Percentiles rank a stretch among this genome's conserved stretches.
Conservation (phyloP, 2,329 filamentous ascomycete species). For the Scedosporium boydii region DNA sequence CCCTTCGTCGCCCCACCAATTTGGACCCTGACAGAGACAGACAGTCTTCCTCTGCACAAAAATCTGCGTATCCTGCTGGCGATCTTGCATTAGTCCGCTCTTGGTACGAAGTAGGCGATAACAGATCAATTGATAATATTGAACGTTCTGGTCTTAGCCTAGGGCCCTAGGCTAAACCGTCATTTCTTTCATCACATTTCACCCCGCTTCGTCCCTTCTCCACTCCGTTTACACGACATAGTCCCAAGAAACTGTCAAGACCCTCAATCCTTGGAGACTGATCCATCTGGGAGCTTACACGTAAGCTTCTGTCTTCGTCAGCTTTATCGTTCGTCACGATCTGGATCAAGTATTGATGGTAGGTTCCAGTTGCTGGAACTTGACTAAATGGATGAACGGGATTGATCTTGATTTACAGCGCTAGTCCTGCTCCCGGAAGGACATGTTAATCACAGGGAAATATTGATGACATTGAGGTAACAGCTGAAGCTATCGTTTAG, state of each 20-base stretch:
- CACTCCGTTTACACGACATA: background rate
- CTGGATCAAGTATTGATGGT: background rate
- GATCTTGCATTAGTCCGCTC: too few relatives aligned
- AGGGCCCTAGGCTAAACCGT: background rate
- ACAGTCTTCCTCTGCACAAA: background rate
- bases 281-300: background rate
- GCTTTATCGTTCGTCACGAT: background rate
- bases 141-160: too few relatives aligned
- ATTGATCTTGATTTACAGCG: background rate
- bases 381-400: background rate
- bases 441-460: background rate
- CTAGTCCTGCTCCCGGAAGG: background rate
- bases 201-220: background rate
- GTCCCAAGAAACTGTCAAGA: background rate
- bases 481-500: background rate
- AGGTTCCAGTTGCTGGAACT: background rate
- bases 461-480: background rate
- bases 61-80: too few relatives aligned
- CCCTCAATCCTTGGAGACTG: background rate
- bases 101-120: too few relatives aligned
- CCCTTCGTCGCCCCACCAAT: background rate
- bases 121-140: too few relatives aligned
- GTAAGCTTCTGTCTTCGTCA: background rate
- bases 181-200: background rate
- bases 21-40: background rate